Percentiles rank a stretch among this genome's conserved stretches.
Conservation (phyloP, 2,329 filamentous ascomycete genomes). For the Diaporthe citriasiana region DNA sequence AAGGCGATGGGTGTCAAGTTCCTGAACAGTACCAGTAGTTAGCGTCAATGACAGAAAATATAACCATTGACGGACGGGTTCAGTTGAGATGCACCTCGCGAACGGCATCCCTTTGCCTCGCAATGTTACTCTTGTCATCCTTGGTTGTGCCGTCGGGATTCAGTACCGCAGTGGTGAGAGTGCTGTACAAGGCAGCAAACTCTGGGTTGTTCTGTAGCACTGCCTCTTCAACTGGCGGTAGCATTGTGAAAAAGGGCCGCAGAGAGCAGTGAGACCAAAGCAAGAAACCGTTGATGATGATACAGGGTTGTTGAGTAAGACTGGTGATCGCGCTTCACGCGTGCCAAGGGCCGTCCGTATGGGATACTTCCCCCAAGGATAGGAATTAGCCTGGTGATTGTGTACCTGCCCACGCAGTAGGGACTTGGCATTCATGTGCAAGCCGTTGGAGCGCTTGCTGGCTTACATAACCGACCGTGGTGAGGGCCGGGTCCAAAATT, state of each 20-base stretch:
- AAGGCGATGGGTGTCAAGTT: slow-evolving; percentile 64
- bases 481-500: slow-evolving; percentile 3
- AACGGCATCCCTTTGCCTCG: slow-evolving; percentile 64
- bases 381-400: neutral
- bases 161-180: slow-evolving; percentile 66
- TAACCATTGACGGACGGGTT: slow-evolving; percentile 35
- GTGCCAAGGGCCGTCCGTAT: neutral
- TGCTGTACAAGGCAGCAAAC: slow-evolving; percentile 71
- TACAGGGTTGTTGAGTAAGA: neutral
- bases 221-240: slow-evolving; percentile 69
- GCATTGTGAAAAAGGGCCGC: slow-evolving; percentile 56
- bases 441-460: neutral
- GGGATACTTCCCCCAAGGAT: neutral
- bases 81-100: slow-evolving; percentile 57
- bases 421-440: neutral
- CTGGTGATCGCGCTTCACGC: neutral
- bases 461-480: neutral
- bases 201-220: slow-evolving; percentile 70
- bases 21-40: slow-evolving; percentile 53
- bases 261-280: neutral
- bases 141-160: slow-evolving; percentile 71
- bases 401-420: neutral
- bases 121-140: slow-evolving; percentile 57
- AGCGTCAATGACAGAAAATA: neutral
- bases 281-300: neutral